Conservation (phyloP, 345 rosid genomes). For the Hevea brasiliensis region DNA sequence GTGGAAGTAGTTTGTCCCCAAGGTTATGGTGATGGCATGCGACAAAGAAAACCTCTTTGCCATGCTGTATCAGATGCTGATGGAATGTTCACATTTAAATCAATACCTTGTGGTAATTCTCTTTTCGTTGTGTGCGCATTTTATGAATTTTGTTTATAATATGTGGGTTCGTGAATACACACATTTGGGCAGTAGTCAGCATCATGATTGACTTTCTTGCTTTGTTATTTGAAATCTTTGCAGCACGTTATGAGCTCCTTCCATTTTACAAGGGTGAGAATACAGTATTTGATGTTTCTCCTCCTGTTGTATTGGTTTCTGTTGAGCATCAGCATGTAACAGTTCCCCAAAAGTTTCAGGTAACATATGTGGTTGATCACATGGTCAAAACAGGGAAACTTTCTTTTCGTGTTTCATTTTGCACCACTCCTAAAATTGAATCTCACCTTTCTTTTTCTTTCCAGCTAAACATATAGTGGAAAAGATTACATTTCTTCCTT, state of each 20-base stretch:
- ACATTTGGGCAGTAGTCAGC: background rate
- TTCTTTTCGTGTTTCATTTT: too few relatives aligned
- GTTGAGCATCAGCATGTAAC: conserved; percentile 72
- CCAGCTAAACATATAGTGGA: background rate
- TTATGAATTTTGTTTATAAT: background rate
- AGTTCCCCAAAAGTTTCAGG: conserved; percentile 83
- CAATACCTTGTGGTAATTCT: conserved; percentile 82
- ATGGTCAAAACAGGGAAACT: background rate
- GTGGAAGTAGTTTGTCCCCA: conserved; percentile 65
- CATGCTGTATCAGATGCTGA: conserved; percentile 79
- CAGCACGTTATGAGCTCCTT: conserved; percentile 72
- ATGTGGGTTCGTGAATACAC: background rate
- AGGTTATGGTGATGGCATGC: conserved; percentile 54
- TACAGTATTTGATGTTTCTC: conserved; percentile 91
- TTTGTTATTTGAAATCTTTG: conserved; percentile 27
- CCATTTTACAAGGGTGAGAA: conserved; percentile 93
- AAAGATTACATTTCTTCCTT: background rate
- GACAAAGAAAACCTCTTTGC: conserved; percentile 71
- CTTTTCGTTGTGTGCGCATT: conserved; percentile 2
- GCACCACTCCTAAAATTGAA: background rate
- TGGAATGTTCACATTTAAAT: conserved; percentile 73
- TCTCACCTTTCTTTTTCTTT: background rate
- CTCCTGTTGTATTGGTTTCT: conserved; percentile 64
- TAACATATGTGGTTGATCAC: conserved; percentile 29
- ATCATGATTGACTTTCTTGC: conserved; percentile 11